Percentiles rank a stretch among this genome's conserved stretches.
Evolutionary conservation across 202 grass and related monocot genomes (phyloP).

Genomic region (Elaeis oleifera): DNA sequence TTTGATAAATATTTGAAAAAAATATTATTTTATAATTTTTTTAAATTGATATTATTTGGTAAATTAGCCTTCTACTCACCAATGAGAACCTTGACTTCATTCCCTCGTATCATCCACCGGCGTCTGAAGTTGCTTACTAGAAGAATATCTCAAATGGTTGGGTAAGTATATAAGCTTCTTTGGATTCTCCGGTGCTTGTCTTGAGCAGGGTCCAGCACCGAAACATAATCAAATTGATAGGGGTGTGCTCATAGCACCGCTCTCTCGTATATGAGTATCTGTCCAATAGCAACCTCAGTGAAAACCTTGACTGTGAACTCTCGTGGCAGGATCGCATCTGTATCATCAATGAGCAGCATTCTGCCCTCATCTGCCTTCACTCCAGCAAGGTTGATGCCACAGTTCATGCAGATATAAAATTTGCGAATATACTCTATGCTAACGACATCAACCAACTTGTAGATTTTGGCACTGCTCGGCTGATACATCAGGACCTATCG

Average conservation of each 20-base stretch:
- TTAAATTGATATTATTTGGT: too few species aligned
- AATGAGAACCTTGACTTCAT: background rate
- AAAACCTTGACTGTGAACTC: slow-evolving; percentile 32
- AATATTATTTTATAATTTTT: too few species aligned
- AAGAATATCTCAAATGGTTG: too few species aligned
- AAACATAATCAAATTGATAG: slow-evolving; percentile 45
- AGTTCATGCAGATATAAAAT: slow-evolving; percentile 64
- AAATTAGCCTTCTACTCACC: too few species aligned
- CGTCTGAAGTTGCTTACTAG: too few species aligned
- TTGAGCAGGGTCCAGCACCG: slow-evolving; percentile 46
- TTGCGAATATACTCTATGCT: slow-evolving; percentile 47
- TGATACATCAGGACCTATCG: slow-evolving; percentile 36
- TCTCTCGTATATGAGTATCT: slow-evolving; percentile 56
- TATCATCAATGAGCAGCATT: slow-evolving; percentile 44
- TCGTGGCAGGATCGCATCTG: slow-evolving; percentile 43
- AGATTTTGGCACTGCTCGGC: slow-evolving; percentile 50
- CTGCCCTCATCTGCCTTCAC: slow-evolving; percentile 54
- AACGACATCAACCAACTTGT: slow-evolving; percentile 32
- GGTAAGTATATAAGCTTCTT: background rate
- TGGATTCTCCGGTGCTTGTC: slow-evolving; percentile 21
- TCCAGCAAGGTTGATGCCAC: slow-evolving; percentile 26
- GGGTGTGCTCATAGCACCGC: slow-evolving; percentile 41
- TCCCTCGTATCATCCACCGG: background rate
- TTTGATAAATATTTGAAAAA: too few species aligned
- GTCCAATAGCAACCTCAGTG: slow-evolving; percentile 41